These are phyloP conservation scores for Fusarium torulosum DNA, from an alignment of 2,329 filamentous ascomycete species.

Conservation along the genomic window DNA sequence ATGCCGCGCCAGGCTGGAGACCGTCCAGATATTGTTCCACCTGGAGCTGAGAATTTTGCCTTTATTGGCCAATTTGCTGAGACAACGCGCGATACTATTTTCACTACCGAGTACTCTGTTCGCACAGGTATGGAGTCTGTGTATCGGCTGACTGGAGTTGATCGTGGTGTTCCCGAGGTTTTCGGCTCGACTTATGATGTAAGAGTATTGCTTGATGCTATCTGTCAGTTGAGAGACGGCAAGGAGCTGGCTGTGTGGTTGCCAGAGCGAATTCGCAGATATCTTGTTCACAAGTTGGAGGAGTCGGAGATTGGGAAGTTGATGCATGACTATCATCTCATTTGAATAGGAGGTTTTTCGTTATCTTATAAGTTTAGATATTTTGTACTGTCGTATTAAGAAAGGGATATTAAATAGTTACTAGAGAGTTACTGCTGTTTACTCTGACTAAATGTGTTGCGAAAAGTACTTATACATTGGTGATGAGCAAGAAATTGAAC, in stretches of 20 bases:
- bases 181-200: slow-evolving; percentile 13
- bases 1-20: slow-evolving; percentile 4
- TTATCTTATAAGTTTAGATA: not conserved
- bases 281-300: slow-evolving; percentile 3
- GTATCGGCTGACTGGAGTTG: not conserved
- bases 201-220: slow-evolving; percentile 2
- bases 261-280: slow-evolving; percentile 1
- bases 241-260: slow-evolving; percentile 6
- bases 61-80: slow-evolving; percentile 4
- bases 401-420: not conserved
- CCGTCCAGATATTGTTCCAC: slow-evolving; percentile 1
- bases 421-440: not conserved
- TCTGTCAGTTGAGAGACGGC: slow-evolving; percentile 2
- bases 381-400: not conserved
- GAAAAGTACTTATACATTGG: too few species aligned
- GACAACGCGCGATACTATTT: slow-evolving; percentile 7
- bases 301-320: slow-evolving; percentile 5
- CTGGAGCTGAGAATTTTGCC: slow-evolving; percentile 10
- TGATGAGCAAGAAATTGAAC: too few species aligned
- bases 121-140: slow-evolving; percentile 12
- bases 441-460: too few species aligned
- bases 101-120: slow-evolving; percentile 6
- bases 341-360: not conserved
- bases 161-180: slow-evolving; percentile 9
- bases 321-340: slow-evolving; percentile 10